These are phyloP conservation scores for Ogataea trehalophila DNA, from an alignment of 805 yeast genomes.

Conservation along the genomic window DNA sequence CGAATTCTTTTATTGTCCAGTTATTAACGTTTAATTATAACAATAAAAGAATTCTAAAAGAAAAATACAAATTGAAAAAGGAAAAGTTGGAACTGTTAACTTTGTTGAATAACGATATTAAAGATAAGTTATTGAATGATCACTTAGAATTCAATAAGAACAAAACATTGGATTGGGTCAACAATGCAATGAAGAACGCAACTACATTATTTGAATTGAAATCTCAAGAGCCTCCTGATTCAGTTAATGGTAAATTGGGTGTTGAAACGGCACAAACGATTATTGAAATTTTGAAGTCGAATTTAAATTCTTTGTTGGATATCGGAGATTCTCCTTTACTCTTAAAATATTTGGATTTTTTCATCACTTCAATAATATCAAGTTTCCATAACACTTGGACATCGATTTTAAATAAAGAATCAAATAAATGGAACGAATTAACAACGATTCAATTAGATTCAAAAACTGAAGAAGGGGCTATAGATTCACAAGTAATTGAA, in stretches of 20 bases:
- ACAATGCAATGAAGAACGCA: conserved; percentile 34
- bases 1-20: conserved; percentile 67
- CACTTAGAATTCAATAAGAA: conserved; percentile 64
- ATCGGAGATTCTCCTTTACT: conserved; percentile 28
- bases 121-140: conserved; percentile 69
- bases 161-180: conserved; percentile 85
- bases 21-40: conserved; percentile 75
- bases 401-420: conserved; percentile 13
- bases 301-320: conserved; percentile 34
- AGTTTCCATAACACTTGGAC: conserved; percentile 21
- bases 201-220: conserved; percentile 57
- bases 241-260: conserved; percentile 22
- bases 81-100: conserved; percentile 49
- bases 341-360: conserved; percentile 20
- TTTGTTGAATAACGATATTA: conserved; percentile 49
- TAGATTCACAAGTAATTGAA: conserved; percentile 5
- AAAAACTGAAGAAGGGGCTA: conserved; percentile 1
- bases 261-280: conserved; percentile 26
- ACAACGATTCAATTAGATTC: conserved; percentile 2
- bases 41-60: conserved; percentile 50
- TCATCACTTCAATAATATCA: conserved; percentile 19
- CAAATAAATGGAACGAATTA: conserved; percentile 14
- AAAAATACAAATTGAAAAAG: conserved; percentile 45
- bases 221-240: conserved; percentile 57
- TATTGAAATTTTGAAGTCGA: conserved; percentile 23